phyloP scores from a whole-genome alignment of 768 basidiomycete species.

The Termitomyces sp. region DNA sequence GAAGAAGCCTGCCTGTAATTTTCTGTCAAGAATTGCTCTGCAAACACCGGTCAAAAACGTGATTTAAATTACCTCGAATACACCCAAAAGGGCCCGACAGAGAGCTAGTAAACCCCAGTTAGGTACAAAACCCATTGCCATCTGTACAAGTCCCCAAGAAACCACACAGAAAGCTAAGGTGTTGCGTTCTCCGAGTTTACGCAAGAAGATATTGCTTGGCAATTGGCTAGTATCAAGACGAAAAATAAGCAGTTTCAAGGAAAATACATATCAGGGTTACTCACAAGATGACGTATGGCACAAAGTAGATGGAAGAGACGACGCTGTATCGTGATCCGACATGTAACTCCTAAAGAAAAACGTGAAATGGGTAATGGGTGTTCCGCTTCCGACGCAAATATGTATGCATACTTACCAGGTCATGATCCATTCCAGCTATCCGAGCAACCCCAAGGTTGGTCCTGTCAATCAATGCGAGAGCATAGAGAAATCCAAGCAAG shows the following conservation, averaged over 20 bases:
- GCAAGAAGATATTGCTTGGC: constrained; percentile 38
- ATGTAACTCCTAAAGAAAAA: constrained; percentile 24
- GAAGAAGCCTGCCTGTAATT: constrained; percentile 41
- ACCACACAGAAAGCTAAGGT: constrained; percentile 37
- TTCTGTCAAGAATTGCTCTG: neutral
- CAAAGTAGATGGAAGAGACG: constrained; percentile 38
- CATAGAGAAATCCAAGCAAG: constrained; percentile 27
- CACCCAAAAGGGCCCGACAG: constrained; percentile 35
- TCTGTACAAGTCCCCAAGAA: constrained; percentile 38
- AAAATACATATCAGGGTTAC: constrained; percentile 10
- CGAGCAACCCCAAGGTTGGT: constrained; percentile 29
- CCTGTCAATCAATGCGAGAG: constrained; percentile 28
- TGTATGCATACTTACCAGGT: constrained; percentile 25
- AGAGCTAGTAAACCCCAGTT: constrained; percentile 35
- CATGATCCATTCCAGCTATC: constrained; percentile 30
- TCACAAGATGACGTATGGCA: constrained; percentile 43
- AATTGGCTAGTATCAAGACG: constrained; percentile 27
- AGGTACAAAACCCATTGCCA: constrained; percentile 42
- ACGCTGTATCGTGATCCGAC: constrained; percentile 39
- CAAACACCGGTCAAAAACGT: neutral
- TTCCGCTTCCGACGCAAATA: neutral
- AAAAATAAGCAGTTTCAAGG: neutral
- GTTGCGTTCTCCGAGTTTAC: constrained; percentile 35
- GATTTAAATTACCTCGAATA: constrained; percentile 29
- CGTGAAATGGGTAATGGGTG: neutral